Evolutionary conservation across 495 filamentous ascomycete species (phyloP), one percentile per base, ranked within the genome.

Genomic region (Aspergillus cristatus): DNA sequence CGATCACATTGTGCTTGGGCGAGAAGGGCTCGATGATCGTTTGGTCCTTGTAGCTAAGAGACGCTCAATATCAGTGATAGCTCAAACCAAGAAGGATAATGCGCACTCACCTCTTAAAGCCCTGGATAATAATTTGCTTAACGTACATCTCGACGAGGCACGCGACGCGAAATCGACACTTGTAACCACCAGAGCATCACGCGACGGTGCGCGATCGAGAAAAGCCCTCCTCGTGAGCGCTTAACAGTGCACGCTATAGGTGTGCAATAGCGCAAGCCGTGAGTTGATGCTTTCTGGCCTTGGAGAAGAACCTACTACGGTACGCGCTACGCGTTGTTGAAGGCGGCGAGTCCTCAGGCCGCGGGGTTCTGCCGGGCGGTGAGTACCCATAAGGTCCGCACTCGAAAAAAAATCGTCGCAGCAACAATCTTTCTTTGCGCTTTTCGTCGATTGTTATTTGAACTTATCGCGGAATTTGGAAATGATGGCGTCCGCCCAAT

Each of bases 91-190:
- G 8, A 17, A 18, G 3, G 14, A 6, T 3, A 12, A 0, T 14
- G 14, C 32, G 33, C 17, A 47, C 67, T 39, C 61, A 95, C 90
- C 90, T 95, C 68, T 97, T 97, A 69, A 99, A 99, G 74, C 91
- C 91, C 54, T 99, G 91, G 54, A 99, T 97, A 63, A 96, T 99
- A 55, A 99, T 95, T 70, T 99, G 91, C 63, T 97, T 97, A 75
- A 99, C 96, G 67, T 93, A 87, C 87, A 97, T 94, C 57, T 62
- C 77, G 65, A 50, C 41, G 45, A 49, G 44, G 55, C 38, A 48
- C 51, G 55, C 55, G 55, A 50, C 43, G 57, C 37, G 37, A 40
- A 42, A 57, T 43, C 40, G 47, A 44, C 34, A 57, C 32, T 46
- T 48, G 45, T 20, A 46, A 54, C 40, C 45, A 41, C 53, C 47